Evolutionary conservation across 495 filamentous ascomycete species (phyloP).

Genomic region (Xylaria venustula): DNA sequence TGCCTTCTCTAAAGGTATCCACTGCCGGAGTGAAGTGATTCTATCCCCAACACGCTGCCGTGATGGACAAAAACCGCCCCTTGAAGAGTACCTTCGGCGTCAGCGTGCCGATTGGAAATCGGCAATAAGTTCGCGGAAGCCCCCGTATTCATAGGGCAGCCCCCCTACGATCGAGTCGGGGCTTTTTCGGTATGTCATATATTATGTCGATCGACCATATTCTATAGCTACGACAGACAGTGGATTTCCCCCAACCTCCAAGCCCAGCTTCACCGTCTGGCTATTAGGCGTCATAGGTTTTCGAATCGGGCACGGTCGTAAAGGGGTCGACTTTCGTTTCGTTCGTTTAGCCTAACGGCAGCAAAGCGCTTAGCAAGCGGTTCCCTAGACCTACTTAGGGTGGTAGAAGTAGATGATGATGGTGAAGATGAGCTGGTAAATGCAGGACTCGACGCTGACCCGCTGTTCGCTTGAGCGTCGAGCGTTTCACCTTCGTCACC

Average conservation of each 20-base stretch:
- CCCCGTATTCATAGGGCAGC: too few relatives aligned
- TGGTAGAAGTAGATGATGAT: conserved; percentile 22
- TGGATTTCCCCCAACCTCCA: background rate
- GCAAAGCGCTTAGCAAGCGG: conserved; percentile 98
- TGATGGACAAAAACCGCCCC: background rate
- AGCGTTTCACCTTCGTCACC: conserved; percentile 26
- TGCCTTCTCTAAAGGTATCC: conserved; percentile 1
- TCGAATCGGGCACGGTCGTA: conserved; percentile 26
- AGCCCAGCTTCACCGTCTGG: background rate
- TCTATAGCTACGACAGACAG: background rate
- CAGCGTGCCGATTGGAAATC: background rate
- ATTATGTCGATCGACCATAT: background rate
- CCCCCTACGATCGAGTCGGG: background rate
- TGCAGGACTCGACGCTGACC: conserved; percentile 14
- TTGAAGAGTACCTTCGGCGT: background rate
- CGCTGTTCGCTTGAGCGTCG: conserved; percentile 27
- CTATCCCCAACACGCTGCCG: background rate
- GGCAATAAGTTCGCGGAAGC: too few relatives aligned
- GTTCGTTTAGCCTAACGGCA: conserved; percentile 84
- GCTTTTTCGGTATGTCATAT: background rate
- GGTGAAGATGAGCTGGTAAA: conserved; percentile 18
- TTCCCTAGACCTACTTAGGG: conserved; percentile 46
- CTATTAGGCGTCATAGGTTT: conserved; percentile 16
- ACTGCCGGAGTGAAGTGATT: background rate
- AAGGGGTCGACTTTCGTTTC: conserved; percentile 19